Evolutionary conservation across 768 basidiomycete genomes (phyloP), one percentile per base, ranked within the genome.

Genomic region (Tricholoma furcatifolium): DNA sequence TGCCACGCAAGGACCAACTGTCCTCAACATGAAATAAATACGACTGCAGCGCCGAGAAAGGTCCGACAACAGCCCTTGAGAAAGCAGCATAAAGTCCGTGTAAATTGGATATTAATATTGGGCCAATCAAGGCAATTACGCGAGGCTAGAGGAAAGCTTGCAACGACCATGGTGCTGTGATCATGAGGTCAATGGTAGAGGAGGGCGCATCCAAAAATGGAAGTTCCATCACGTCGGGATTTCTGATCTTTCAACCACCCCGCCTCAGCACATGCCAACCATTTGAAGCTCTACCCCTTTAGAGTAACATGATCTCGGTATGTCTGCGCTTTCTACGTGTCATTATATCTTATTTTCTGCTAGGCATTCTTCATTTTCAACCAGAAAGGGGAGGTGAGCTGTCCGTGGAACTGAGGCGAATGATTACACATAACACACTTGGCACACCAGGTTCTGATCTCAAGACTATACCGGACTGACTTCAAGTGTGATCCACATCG

Each of bases 301-400:
- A 17, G 48, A 48, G 34, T n/a, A 58, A 21, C 30, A 69, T 69
- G 68, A 69, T 70, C 47, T 70, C 68, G 43, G 68, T 70, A 59
- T 41, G 60, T 36, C 41, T 35, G 32, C 17, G 8, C 31, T 11
- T 10, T 53, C 8, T 15, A 14, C 10, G 41, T 43, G 11, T 31
- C 40, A 1, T 10, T 30, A n/a, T 40, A n/a, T 30, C 49, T 54
- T 31, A 53, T 43, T 12, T 5, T 9, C 50, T 47, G 21, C 46
- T 60, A 98, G 95, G 95, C 91, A 43, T 98, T 98, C 83, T 98
- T 98, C 72, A 93, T 98, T 53, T 97, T 98, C 80, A 99, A 98
- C 67, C 93, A 95, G 71, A 98, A 98, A 71, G 97, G 97, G 70
- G 97, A 98, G 83, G 96, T 94, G 51, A 36, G 82, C 65, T 43